Percentiles rank a stretch among this genome's conserved stretches.
Conservation (phyloP, 1,139 yeast species). For the Kodamaea fungicola region DNA sequence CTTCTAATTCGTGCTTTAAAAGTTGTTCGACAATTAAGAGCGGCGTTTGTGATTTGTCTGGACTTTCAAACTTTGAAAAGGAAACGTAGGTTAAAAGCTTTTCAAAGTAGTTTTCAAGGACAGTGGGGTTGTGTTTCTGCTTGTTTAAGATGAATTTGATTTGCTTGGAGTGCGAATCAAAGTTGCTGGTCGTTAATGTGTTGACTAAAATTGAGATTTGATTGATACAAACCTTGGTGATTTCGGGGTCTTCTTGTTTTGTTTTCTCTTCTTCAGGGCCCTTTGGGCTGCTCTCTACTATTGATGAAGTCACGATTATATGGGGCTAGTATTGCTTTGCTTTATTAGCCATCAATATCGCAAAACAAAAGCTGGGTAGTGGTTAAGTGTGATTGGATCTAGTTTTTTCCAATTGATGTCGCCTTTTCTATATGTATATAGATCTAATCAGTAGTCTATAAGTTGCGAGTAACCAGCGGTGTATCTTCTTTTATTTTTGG, state of each 20-base stretch:
- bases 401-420: background rate
- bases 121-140: conserved; percentile 28
- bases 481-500: conserved; percentile 5
- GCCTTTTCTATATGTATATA: conserved; percentile 3
- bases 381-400: background rate
- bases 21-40: conserved; percentile 10
- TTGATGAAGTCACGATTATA: conserved; percentile 28
- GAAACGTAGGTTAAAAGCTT: conserved; percentile 22
- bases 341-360: background rate
- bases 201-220: conserved; percentile 53
- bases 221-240: conserved; percentile 44
- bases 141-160: conserved; percentile 45
- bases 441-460: conserved; percentile 34
- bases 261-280: conserved; percentile 19
- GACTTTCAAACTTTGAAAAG: conserved; percentile 14
- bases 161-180: conserved; percentile 40
- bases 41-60: conserved; percentile 4
- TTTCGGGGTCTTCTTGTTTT: conserved; percentile 22
- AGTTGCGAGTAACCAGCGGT: conserved; percentile 2
- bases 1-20: conserved; percentile 21
- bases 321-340: background rate
- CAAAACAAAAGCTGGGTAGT: background rate
- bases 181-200: conserved; percentile 39
- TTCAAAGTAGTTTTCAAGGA: conserved; percentile 26
- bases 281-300: conserved; percentile 27